These are phyloP conservation scores for Coemansia sp. DNA, from an alignment of 192 early-diverging fungal genomes.

Conservation along the genomic window DNA sequence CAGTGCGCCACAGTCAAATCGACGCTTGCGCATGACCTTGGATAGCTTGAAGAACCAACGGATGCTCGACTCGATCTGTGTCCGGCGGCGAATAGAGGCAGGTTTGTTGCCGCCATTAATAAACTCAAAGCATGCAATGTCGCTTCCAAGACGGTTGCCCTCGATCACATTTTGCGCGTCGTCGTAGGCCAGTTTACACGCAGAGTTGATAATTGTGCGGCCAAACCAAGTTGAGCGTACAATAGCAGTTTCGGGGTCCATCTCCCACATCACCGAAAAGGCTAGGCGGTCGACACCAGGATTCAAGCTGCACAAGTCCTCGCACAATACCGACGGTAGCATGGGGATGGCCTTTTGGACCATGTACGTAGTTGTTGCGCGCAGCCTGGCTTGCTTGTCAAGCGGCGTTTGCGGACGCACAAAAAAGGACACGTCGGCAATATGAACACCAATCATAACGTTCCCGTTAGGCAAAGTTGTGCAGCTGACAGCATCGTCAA, in stretches of 20 bases:
- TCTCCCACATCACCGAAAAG: conserved; percentile 72
- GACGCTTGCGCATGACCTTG: conserved; percentile 60
- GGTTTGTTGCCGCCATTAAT: conserved; percentile 12
- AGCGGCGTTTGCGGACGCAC: conserved; percentile 76
- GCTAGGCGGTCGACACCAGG: conserved; percentile 89
- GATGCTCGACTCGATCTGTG: conserved; percentile 59
- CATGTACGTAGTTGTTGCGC: conserved; percentile 94
- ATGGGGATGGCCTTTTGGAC: conserved; percentile 91
- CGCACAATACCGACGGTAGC: conserved; percentile 86
- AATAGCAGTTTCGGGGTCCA: conserved; percentile 61
- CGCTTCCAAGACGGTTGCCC: conserved; percentile 18
- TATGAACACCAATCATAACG: conserved; percentile 69
- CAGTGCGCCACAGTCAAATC: conserved; percentile 80
- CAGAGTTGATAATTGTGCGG: conserved; percentile 87
- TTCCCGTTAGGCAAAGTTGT: conserved; percentile 43
- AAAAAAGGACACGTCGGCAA: conserved; percentile 97
- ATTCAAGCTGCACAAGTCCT: conserved; percentile 80
- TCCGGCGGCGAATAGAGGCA: conserved; percentile 19
- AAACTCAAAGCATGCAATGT: conserved; percentile 19
- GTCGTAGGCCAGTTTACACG: conserved; percentile 92
- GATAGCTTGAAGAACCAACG: conserved; percentile 59
- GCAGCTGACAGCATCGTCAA: conserved; percentile 57
- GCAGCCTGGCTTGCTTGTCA: conserved; percentile 80
- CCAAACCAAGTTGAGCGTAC: conserved; percentile 81
- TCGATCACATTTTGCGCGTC: conserved; percentile 86